phyloP scores from a whole-genome alignment of 1,284 basidiomycete genomes.

The Fistulina hepatica region DNA sequence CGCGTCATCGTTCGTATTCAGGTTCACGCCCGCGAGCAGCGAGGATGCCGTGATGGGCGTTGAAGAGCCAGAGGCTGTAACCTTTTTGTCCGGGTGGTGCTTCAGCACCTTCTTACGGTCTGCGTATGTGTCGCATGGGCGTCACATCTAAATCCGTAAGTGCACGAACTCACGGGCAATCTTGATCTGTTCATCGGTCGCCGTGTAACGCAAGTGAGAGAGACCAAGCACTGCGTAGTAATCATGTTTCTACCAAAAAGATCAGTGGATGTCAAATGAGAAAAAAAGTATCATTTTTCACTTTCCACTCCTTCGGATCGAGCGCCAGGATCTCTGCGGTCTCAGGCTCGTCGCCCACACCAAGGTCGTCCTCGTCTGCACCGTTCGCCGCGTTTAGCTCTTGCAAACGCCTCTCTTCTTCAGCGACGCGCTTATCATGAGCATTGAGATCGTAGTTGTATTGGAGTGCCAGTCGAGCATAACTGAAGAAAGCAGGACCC shows the following conservation, averaged over 20 bases:
- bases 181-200: slow-evolving; percentile 89
- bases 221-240: slow-evolving; percentile 95
- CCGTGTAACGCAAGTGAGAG: slow-evolving; percentile 81
- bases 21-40: slow-evolving; percentile 28
- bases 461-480: slow-evolving; percentile 65
- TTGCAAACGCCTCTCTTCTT: slow-evolving; percentile 32
- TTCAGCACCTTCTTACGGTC: slow-evolving; percentile 98
- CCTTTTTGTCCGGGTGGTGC: slow-evolving; percentile 99
- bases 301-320: slow-evolving; percentile 99
- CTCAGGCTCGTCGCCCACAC: slow-evolving; percentile 90
- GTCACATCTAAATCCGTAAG: slow-evolving; percentile 3
- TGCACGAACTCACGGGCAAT: slow-evolving; percentile 70
- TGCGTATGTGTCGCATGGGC: slow-evolving; percentile 24
- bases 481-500: slow-evolving; percentile 75
- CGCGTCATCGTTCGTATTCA: slow-evolving; percentile 79
- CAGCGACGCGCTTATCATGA: slow-evolving; percentile 53
- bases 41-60: slow-evolving; percentile 44
- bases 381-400: slow-evolving; percentile 42
- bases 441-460: slow-evolving; percentile 74
- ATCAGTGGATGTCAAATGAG: background rate
- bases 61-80: slow-evolving; percentile 28
- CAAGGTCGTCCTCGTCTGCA: slow-evolving; percentile 76
- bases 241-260: slow-evolving; percentile 74
- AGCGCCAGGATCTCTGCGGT: slow-evolving; percentile 55
- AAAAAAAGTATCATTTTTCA: slow-evolving; percentile 24